A percentile compares a stretch with the other conserved stretches of the same genome.
phyloP scores from a whole-genome alignment of 805 yeast species.

The Lachancea nothofagi region DNA sequence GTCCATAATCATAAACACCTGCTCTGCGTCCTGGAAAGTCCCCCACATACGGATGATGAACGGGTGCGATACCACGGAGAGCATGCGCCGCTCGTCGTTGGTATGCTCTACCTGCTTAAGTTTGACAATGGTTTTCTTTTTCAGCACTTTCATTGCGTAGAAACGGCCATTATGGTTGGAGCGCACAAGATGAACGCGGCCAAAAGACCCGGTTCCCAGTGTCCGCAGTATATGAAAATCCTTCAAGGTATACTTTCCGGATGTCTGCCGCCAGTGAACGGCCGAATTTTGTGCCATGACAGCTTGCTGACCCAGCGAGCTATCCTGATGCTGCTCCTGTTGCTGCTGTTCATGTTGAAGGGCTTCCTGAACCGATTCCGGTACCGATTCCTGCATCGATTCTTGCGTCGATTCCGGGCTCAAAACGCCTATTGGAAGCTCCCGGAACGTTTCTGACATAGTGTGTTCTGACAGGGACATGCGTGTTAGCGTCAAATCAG shows the following conservation, averaged over 20 bases:
- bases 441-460: conserved; percentile 2
- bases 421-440: conserved; percentile 2
- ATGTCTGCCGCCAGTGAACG: conserved; percentile 14
- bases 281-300: conserved; percentile 1
- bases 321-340: conserved; percentile 2
- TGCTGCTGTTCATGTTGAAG: conserved; percentile 2
- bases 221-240: conserved; percentile 86
- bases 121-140: conserved; percentile 80
- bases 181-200: conserved; percentile 84
- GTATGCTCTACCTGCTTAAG: conserved; percentile 96
- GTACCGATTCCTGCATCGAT: conserved; percentile 2
- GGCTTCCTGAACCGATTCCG: background rate
- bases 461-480: background rate
- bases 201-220: conserved; percentile 92
- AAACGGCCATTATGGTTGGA: conserved; percentile 86
- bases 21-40: conserved; percentile 81
- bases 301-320: conserved; percentile 4
- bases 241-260: conserved; percentile 70
- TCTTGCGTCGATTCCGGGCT: background rate
- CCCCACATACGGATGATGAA: conserved; percentile 95
- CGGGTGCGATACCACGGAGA: conserved; percentile 82
- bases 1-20: conserved; percentile 92
- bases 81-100: conserved; percentile 87
- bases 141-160: conserved; percentile 88
- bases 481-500: no score